Evolutionary conservation across 179 eudicot genomes (phyloP).

Genomic region (Beta macrorhiza): DNA sequence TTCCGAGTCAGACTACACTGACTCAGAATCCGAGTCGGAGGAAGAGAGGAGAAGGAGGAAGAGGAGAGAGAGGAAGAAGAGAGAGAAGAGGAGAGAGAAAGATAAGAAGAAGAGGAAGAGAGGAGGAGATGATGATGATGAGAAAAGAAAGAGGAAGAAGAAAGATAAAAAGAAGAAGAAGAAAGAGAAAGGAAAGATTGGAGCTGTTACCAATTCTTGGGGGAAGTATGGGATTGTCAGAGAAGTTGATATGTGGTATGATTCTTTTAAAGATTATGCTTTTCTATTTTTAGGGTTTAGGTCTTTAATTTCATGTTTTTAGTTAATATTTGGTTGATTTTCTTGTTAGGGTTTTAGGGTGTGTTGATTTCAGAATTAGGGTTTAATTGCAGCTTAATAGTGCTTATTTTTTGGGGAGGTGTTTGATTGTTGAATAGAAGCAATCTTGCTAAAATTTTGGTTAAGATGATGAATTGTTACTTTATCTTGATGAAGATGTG

Average conservation of each 20-base stretch:
- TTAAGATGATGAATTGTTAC: neutral
- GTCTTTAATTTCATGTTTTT: slow-evolving; percentile 12
- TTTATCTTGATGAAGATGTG: neutral
- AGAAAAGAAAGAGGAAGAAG: slow-evolving; percentile 39
- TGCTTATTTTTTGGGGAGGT: neutral
- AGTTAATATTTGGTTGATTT: neutral
- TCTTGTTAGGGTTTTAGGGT: neutral
- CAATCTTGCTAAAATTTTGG: neutral
- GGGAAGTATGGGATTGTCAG: slow-evolving; percentile 82
- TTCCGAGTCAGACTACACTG: too few species aligned
- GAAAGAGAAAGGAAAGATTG: slow-evolving; percentile 56
- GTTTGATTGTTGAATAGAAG: neutral
- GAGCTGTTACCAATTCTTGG: slow-evolving; percentile 80
- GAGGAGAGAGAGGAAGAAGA: slow-evolving; percentile 29
- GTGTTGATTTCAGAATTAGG: neutral
- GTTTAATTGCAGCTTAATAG: neutral
- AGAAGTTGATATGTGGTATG: slow-evolving; percentile 94
- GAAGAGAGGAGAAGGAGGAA: slow-evolving; percentile 29
- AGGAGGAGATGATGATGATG: slow-evolving; percentile 32
- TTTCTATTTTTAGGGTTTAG: slow-evolving; percentile 27
- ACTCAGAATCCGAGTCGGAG: slow-evolving; percentile 26
- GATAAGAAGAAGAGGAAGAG: slow-evolving; percentile 25
- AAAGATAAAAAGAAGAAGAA: slow-evolving; percentile 40
- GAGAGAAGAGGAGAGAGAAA: slow-evolving; percentile 29
- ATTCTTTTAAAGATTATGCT: neutral